Percentiles rank a stretch among this genome's conserved stretches.
Evolutionary conservation across 1,284 basidiomycete species (phyloP).

Genomic region (Cryptococcus deneoformans): DNA sequence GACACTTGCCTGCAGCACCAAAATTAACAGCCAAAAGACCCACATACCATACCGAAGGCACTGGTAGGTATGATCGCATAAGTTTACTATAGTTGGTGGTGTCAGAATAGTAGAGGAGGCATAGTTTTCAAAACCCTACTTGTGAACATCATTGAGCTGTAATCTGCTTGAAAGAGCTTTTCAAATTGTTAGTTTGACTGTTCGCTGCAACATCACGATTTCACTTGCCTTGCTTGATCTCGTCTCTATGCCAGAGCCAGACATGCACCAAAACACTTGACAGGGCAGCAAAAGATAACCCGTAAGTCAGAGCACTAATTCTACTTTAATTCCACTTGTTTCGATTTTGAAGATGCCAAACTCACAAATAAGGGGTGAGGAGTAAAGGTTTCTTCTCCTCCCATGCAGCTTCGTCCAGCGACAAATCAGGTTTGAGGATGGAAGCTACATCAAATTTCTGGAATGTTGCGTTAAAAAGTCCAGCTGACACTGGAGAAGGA

Average conservation of each 20-base stretch:
- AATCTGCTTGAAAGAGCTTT: conserved; percentile 45
- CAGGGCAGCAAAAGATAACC: conserved; percentile 52
- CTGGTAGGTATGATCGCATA: conserved; percentile 43
- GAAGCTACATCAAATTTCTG: conserved; percentile 48
- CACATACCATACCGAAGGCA: conserved; percentile 48
- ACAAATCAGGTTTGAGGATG: conserved; percentile 48
- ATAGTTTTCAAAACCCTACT: conserved; percentile 21
- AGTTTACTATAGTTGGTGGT: conserved; percentile 28
- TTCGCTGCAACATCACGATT: too few species aligned
- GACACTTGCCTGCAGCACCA: conserved; percentile 34
- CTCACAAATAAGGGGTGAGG: conserved; percentile 54
- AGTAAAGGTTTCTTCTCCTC: conserved; percentile 48
- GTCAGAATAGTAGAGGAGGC: not conserved
- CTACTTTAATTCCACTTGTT: conserved; percentile 4
- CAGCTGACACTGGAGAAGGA: conserved; percentile 41
- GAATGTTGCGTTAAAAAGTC: conserved; percentile 43
- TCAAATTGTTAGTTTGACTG: conserved; percentile 1
- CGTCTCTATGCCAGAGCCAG: conserved; percentile 53
- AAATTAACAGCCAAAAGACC: conserved; percentile 42
- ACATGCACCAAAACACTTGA: conserved; percentile 54
- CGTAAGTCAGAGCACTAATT: conserved; percentile 46
- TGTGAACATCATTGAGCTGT: conserved; percentile 46
- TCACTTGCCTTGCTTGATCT: conserved; percentile 47
- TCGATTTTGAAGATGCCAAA: not conserved
- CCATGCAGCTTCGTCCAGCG: conserved; percentile 51